Conservation (phyloP, 2,329 filamentous ascomycete genomes). For the Cladophialophora exuberans region DNA sequence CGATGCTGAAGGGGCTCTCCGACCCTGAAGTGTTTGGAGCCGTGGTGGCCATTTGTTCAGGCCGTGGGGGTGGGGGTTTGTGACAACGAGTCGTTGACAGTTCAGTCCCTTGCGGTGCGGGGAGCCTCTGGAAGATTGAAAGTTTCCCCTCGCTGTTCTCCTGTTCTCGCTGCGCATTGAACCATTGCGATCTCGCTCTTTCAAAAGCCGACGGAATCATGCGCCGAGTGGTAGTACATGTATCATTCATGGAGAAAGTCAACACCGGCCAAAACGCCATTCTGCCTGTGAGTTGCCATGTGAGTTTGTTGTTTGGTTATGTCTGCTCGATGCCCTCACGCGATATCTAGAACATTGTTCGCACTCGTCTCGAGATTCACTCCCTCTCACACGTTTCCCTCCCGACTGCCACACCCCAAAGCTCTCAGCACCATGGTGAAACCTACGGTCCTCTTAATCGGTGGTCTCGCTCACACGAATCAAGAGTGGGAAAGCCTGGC, state of each 20-base stretch:
- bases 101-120: no score
- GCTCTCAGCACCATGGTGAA: conserved; percentile 30
- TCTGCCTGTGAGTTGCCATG: neutral
- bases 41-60: neutral
- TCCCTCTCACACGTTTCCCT: neutral
- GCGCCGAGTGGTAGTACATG: no score
- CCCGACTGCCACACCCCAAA: neutral
- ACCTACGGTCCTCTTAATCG: conserved; percentile 48
- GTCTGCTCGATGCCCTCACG: conserved; percentile 1
- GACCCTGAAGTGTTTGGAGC: neutral
- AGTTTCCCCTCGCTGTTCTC: neutral
- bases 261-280: no score
- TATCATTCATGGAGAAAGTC: no score
- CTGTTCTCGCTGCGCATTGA: no score
- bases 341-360: neutral
- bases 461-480: conserved; percentile 46
- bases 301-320: neutral
- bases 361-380: neutral
- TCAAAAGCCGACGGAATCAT: conserved; percentile 21
- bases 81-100: conserved; percentile 9
- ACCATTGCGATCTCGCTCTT: conserved; percentile 5
- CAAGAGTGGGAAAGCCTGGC: conserved; percentile 49
- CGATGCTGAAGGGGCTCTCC: conserved; percentile 9
- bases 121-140: neutral
- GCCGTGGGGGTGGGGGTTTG: conserved; percentile 14